Base-by-base conservation (phyloP, 2,329 filamentous ascomycete genomes). In the Penicillium sp. region DNA sequence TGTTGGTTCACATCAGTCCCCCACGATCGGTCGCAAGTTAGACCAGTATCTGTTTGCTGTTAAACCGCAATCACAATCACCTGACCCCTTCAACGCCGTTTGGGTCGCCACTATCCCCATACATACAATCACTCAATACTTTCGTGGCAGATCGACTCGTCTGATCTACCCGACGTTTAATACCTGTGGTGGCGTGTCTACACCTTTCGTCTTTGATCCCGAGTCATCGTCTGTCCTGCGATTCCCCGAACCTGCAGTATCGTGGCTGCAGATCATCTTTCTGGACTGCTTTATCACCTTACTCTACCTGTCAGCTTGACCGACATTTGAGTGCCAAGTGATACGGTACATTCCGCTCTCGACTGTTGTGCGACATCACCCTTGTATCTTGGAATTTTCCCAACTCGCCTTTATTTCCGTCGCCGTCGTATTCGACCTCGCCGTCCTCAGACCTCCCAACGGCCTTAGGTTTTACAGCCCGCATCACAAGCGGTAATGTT, bases 261-360 rank as follows among this genome's bases (percentile, higher is more conserved):
- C 41, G 47, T 46, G 61, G 58, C 57, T 64, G 62, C 62, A 62
- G 54, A 51, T 37, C 34, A 52, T 56, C 56, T 41, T 52, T 50
- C 56, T 41, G 49, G 55, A 46, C 55, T 56, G 43, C 55, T 56
- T 56, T 47, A 42, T 39, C 51, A 51, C 54, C 52, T 55, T 53
- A 58, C 22, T 44, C 40, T 35, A 41, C 59, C 54, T 51, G 48
- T 58, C 55, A 59, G 56, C 61, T 57, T 67, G 65, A 67, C 65
- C 66, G 65, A 68, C 66, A 63, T 68, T 68, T 68, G 62, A 50
- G 47, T 57, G 55, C 58, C 59, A 49, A 44, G 51, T 66, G 62
- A 66, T 65, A 68, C 66, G 53, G 56, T 59, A 54, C 59, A 63
- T 64, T 63, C 52, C 58, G 54, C 57, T 58, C 54, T 58, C 57